phyloP scores from a whole-genome alignment of 371 early-diverging fungal species.

The Saksenaea oblongispora region DNA sequence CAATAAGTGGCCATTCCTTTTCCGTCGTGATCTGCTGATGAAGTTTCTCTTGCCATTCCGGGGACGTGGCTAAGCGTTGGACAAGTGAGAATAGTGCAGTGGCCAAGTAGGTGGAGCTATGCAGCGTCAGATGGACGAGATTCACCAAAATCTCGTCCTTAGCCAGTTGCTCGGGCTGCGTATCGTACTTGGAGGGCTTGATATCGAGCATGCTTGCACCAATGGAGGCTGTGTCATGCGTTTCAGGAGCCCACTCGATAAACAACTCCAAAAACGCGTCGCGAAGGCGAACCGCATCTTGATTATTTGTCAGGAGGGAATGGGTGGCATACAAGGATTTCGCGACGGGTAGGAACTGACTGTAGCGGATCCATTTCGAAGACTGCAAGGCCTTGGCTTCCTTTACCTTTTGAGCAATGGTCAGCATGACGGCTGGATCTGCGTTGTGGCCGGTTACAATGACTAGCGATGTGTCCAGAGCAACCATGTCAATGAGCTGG shows the following conservation, averaged over 20 bases:
- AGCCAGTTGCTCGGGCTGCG: slow-evolving; percentile 34
- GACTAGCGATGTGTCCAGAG: slow-evolving; percentile 30
- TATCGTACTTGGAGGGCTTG: slow-evolving; percentile 39
- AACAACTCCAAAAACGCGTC: slow-evolving; percentile 11
- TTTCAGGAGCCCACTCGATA: background rate
- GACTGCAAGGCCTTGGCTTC: slow-evolving; percentile 16
- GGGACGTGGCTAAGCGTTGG: slow-evolving; percentile 36
- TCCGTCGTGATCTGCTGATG: background rate
- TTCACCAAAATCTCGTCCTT: slow-evolving; percentile 39
- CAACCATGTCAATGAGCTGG: slow-evolving; percentile 29
- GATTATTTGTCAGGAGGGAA: background rate
- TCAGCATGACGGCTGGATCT: slow-evolving; percentile 18
- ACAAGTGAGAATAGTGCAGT: slow-evolving; percentile 36
- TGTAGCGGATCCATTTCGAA: slow-evolving; percentile 25
- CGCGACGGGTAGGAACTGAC: slow-evolving; percentile 20
- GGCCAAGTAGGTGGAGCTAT: slow-evolving; percentile 35
- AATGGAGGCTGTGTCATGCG: slow-evolving; percentile 1
- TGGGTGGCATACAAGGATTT: background rate
- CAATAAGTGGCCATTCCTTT: slow-evolving; percentile 12
- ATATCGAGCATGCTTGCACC: slow-evolving; percentile 18
- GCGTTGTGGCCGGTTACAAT: slow-evolving; percentile 26
- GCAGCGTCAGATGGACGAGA: slow-evolving; percentile 36
- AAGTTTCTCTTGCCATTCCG: slow-evolving; percentile 29
- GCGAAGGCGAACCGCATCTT: background rate
- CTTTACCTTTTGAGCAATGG: slow-evolving; percentile 19